Conservation (phyloP, 208 protist species). For the Wallacemonas sp. region DNA sequence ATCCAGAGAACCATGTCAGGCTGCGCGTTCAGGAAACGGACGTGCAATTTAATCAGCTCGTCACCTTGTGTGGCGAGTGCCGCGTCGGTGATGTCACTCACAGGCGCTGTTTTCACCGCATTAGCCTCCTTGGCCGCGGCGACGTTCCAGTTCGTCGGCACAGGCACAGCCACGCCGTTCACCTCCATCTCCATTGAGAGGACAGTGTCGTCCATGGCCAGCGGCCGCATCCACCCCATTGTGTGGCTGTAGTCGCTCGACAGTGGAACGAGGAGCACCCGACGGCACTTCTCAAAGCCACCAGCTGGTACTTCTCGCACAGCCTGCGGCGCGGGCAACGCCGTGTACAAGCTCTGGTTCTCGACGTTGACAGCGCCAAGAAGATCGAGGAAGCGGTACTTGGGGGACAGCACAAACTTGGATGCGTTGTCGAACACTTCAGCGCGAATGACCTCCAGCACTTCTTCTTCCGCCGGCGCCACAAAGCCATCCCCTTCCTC, state of each 20-base stretch:
- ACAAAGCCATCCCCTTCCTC: conserved; percentile 40
- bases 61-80: conserved; percentile 13
- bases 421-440: conserved; percentile 67
- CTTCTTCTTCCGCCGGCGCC: conserved; percentile 23
- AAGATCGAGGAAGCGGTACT: conserved; percentile 67
- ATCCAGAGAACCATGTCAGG: conserved; percentile 63
- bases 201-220: conserved; percentile 37
- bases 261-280: conserved; percentile 74
- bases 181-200: conserved; percentile 69
- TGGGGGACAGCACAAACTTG: conserved; percentile 62
- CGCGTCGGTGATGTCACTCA: conserved; percentile 59
- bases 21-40: conserved; percentile 46
- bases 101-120: conserved; percentile 54
- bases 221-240: conserved; percentile 70
- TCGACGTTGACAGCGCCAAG: conserved; percentile 72
- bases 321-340: conserved; percentile 47
- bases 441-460: conserved; percentile 57
- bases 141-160: conserved; percentile 55
- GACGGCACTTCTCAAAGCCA: conserved; percentile 44
- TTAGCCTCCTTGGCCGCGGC: conserved; percentile 53
- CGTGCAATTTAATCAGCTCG: conserved; percentile 53
- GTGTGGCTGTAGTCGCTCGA: conserved; percentile 50
- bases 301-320: conserved; percentile 28
- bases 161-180: conserved; percentile 40
- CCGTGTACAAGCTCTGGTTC: conserved; percentile 44